Base-by-base conservation (phyloP, 177 flowering plant species). In the Vitis hybrid region DNA sequence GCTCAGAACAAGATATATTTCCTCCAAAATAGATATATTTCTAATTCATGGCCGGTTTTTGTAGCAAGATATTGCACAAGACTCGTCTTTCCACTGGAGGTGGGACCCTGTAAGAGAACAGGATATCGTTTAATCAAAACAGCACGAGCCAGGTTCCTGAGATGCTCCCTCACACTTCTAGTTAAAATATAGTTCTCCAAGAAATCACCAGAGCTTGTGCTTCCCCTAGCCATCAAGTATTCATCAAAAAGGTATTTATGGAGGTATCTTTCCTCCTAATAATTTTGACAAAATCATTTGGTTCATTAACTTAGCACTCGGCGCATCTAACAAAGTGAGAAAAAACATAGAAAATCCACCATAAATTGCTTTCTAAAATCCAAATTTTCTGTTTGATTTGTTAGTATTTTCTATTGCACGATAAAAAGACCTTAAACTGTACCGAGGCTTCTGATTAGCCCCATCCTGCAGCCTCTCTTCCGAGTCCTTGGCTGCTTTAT, bases 21-120 rank as follows among this genome's bases (percentile, higher is more conserved):
- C 40, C 40, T 34, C 5, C 6, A 34, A 34, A 34, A 34, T 4
- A 5, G 40, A 34, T 23, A 23, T 23, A 23, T 23, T 23, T 23
- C 23, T 23, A 93, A 96, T 72, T 91, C 87, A 73, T 87, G 91
- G 49, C 92, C 95, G 69, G 92, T 89, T 72, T 82, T 55, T 30
- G 91, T 85, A 75, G 98, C 97, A 76, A 93, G 97, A 84, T 86
- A 92, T 68, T 76, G 86, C 51, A 96, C 97, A 77, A 96, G 95
- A 75, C 99, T 96, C 63, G 99, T 96, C 78, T 96, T 96, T 55
- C 99, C 99, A 85, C 99, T 96, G 62, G 99, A 96, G 6, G 99
- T 96, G 5, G 99, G 99, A 10, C 99, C 99, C 81, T 96, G 99
- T 73, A 96, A 71, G 26, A 96, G 94, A 70, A 96, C 97, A 26